Conservation (phyloP, 2,329 filamentous ascomycete genomes). For the Alternaria triticina region DNA sequence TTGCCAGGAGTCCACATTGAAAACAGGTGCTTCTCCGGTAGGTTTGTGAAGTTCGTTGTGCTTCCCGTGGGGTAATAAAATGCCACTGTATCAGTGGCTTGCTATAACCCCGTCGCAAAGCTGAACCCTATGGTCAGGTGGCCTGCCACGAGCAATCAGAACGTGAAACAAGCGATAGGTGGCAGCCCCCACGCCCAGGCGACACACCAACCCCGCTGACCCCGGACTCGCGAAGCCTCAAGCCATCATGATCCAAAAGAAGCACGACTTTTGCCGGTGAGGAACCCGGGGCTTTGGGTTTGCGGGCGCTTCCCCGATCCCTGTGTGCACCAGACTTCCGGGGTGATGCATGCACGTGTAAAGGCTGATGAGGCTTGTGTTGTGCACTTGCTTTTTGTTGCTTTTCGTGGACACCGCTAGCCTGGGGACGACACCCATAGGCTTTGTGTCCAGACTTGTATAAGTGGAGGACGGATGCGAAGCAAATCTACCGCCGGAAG, state of each 20-base stretch:
- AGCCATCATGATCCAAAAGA: slow-evolving; percentile 17
- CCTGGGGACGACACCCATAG: slow-evolving; percentile 12
- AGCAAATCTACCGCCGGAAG: slow-evolving; percentile 21
- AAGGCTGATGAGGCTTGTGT: slow-evolving; percentile 6
- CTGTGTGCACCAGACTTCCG: slow-evolving; percentile 19
- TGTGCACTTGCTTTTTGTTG: slow-evolving; percentile 24
- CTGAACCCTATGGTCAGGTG: slow-evolving; percentile 6
- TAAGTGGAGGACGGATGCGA: slow-evolving; percentile 12
- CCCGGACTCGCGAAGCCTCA: slow-evolving; percentile 17
- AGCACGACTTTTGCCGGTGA: slow-evolving; percentile 23
- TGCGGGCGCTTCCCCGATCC: slow-evolving; percentile 29
- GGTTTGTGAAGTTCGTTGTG: slow-evolving; percentile 1
- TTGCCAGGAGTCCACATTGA: neutral
- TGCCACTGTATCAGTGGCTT: slow-evolving; percentile 8
- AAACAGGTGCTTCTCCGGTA: neutral
- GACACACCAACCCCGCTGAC: slow-evolving; percentile 17
- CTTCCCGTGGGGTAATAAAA: slow-evolving; percentile 2
- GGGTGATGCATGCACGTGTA: slow-evolving; percentile 20
- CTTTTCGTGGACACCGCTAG: slow-evolving; percentile 20
- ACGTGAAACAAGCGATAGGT: slow-evolving; percentile 13
- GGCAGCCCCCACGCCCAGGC: slow-evolving; percentile 20
- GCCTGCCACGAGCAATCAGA: slow-evolving; percentile 3
- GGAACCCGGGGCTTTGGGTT: slow-evolving; percentile 28
- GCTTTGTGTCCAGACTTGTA: slow-evolving; percentile 7
- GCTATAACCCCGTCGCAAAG: neutral